These are phyloP conservation scores for Metschnikowia sp. DNA, from an alignment of 805 yeast genomes.

Conservation along the genomic window DNA sequence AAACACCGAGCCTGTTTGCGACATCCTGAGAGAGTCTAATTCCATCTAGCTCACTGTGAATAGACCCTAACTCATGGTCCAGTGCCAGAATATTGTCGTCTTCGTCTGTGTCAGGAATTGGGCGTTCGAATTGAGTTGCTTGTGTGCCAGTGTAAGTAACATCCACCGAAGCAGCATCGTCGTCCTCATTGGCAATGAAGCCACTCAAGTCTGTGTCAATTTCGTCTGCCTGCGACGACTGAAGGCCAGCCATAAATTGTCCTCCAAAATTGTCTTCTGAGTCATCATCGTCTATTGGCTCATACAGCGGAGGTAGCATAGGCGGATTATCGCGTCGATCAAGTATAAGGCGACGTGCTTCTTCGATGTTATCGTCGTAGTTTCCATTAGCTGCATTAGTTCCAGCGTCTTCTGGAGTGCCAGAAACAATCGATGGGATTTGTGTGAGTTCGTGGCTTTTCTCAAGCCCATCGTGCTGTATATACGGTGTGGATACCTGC, in stretches of 20 bases:
- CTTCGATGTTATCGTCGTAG: slow-evolving; percentile 14
- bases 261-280: slow-evolving; percentile 19
- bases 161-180: slow-evolving; percentile 14
- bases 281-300: slow-evolving; percentile 10
- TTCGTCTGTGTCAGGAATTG: slow-evolving; percentile 9
- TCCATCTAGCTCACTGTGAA: slow-evolving; percentile 22
- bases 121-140: slow-evolving; percentile 10
- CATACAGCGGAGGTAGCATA: neutral
- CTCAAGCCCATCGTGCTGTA: neutral
- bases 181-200: slow-evolving; percentile 16
- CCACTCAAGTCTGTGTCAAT: slow-evolving; percentile 19
- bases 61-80: neutral
- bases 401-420: neutral
- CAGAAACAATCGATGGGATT: neutral
- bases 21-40: slow-evolving; percentile 33
- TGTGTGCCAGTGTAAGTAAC: slow-evolving; percentile 12
- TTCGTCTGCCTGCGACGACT: slow-evolving; percentile 15
- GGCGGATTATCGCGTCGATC: slow-evolving; percentile 6
- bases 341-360: slow-evolving; percentile 19
- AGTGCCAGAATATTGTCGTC: slow-evolving; percentile 8
- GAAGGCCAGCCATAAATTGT: slow-evolving; percentile 17
- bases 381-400: neutral
- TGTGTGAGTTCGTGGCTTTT: neutral
- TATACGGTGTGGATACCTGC: neutral
- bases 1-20: slow-evolving; percentile 28